Percentiles rank a stretch among this genome's conserved stretches.
phyloP scores from a whole-genome alignment of 306 rosid species.

The Clitoria ternatea region DNA sequence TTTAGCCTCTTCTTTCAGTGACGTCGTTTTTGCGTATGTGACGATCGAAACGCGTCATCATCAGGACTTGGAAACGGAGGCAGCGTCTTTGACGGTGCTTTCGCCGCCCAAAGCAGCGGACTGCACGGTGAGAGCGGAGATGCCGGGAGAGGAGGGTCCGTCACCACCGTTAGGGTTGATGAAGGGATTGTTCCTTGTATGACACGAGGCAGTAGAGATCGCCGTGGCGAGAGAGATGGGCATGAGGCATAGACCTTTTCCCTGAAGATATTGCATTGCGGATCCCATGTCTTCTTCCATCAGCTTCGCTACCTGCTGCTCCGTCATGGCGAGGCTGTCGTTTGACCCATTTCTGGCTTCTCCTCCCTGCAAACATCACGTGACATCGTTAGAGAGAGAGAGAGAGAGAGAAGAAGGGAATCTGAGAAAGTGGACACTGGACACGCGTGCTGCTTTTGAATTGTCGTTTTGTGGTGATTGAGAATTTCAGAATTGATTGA shows the following conservation, averaged over 20 bases:
- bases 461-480: conserved; percentile 66
- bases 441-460: conserved; percentile 80
- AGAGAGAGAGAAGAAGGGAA: conserved; percentile 37
- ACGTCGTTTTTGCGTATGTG: neutral
- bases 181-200: conserved; percentile 57
- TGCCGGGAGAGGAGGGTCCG: conserved; percentile 81
- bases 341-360: conserved; percentile 67
- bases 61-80: conserved; percentile 80
- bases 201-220: conserved; percentile 84
- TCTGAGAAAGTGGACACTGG: conserved; percentile 66
- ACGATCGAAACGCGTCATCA: conserved; percentile 21
- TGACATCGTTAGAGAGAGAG: neutral
- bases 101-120: conserved; percentile 54
- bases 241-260: conserved; percentile 98
- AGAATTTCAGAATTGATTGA: conserved; percentile 29
- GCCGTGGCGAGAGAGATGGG: conserved; percentile 95
- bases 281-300: conserved; percentile 99
- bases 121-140: conserved; percentile 78
- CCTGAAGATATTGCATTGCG: conserved; percentile 96
- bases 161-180: conserved; percentile 47
- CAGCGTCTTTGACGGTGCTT: conserved; percentile 53
- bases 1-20: neutral
- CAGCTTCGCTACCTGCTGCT: conserved; percentile 91
- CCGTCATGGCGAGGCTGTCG: conserved; percentile 75
- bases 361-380: conserved; percentile 49